phyloP scores from a whole-genome alignment of 2,329 filamentous ascomycete species.

The Passalora sequoiae region DNA sequence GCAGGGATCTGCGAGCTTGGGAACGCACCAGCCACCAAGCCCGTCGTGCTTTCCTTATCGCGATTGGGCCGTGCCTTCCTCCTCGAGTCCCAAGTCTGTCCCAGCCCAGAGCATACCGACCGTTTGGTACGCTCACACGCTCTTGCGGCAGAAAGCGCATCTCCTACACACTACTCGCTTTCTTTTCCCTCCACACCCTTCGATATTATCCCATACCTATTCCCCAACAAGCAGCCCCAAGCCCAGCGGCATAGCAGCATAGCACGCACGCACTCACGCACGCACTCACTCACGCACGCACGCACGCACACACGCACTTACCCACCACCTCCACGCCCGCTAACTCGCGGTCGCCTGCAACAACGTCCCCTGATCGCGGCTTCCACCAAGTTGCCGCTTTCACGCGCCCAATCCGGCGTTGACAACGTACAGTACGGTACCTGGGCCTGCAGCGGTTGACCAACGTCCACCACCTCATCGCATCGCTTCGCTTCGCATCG shows the following conservation, averaged over 20 bases:
- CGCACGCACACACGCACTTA: no score
- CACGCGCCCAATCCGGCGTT: constrained; percentile 1
- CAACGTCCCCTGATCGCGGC: constrained; percentile 2
- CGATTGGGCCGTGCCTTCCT: constrained; percentile 9
- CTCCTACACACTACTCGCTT: constrained; percentile 6
- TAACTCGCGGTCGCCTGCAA: not conserved
- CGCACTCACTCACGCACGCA: no score
- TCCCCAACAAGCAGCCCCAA: no score
- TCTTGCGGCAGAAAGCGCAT: not conserved
- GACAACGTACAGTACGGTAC: not conserved
- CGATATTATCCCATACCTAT: no score
- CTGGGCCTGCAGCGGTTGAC: no score
- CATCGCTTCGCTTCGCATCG: not conserved
- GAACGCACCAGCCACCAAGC: not conserved
- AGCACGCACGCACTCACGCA: no score
- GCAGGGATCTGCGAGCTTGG: not conserved
- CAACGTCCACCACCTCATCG: not conserved
- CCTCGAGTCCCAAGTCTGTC: constrained; percentile 6
- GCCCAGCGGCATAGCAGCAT: no score
- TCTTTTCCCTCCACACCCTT: constrained; percentile 4
- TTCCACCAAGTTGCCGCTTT: constrained; percentile 2
- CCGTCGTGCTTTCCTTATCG: constrained; percentile 1
- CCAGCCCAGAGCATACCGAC: not conserved
- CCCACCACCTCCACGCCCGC: not conserved
- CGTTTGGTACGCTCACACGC: not conserved